Base-by-base conservation (phyloP, 352 stramenopile genomes). In the Blastocystis sp. region DNA sequence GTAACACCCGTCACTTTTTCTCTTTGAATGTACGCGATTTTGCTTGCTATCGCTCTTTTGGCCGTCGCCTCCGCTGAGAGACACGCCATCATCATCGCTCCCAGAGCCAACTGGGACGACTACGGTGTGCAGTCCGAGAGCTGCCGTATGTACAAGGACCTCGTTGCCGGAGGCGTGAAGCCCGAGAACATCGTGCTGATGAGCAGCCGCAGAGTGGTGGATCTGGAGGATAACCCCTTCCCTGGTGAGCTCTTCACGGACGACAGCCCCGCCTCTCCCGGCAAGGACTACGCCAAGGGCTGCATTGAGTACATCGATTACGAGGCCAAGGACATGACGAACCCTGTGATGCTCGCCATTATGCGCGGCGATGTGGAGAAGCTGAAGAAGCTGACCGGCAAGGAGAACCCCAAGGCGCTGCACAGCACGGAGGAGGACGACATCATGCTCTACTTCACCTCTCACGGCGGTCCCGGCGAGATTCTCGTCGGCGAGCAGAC, bases 401-500 rank as follows among this genome's bases (percentile, higher is more conserved):
- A 56, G 48, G 14, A 56, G 48, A 14, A 56, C 48, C 48, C 48
- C 48, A 56, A 56, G 48, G 48, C 14, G 5, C 48, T 56, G 5
- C 48, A 65, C 21, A 38, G 7, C 23, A 65, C 23, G 59, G 17
- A 7, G 9, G 59, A 38, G 4, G 59, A 38, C 23, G 17, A 65
- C 59, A 65, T 65, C 48, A 56, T 65, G 17, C 59, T 65, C 17
- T 65, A 65, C 21, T 65, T 65, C 90, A 91, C 96, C 53, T 93
- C 96, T 88, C 94, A 97, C 81, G 94, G 94, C 64, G 94, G 92
- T 11, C 90, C 92, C 3, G 93, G 93, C 3, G 92, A 94, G 56
- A 89, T 97, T 0, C 92, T 93, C 80, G 95, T 96, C 88, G 93
- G 93, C 0, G 65, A 92, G 28, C 92, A 91, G 64, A 90, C 94